Evolutionary conservation across 2,329 filamentous ascomycete genomes (phyloP).

Genomic region (Fusarium incarnatum): DNA sequence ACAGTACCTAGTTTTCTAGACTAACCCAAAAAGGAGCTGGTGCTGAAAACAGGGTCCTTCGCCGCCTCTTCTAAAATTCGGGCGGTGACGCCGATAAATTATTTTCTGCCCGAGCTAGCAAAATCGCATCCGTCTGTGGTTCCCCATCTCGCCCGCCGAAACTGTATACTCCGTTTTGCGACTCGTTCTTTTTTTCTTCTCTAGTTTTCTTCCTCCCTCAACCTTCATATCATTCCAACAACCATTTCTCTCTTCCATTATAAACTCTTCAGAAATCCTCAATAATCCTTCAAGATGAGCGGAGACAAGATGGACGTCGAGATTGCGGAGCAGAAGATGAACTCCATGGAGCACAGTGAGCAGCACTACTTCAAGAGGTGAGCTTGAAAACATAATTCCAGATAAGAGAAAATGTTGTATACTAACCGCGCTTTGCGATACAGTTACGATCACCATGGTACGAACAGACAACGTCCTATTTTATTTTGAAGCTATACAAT

Average conservation of each 20-base stretch:
- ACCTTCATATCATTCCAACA: neutral
- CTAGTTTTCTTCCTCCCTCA: constrained; percentile 11
- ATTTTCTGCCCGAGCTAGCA: constrained; percentile 47
- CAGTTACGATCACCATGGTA: constrained; percentile 99
- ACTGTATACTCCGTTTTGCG: constrained; percentile 34
- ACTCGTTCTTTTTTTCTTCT: constrained; percentile 25
- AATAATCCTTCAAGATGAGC: constrained; percentile 54
- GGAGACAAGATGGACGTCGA: constrained; percentile 69
- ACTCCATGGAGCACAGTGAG: constrained; percentile 89
- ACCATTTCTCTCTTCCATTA: neutral
- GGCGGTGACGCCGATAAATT: constrained; percentile 49
- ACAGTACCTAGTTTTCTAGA: neutral
- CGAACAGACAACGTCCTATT: constrained; percentile 39
- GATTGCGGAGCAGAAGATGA: constrained; percentile 71
- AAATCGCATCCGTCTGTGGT: constrained; percentile 43
- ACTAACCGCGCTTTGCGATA: constrained; percentile 51
- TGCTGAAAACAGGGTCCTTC: constrained; percentile 32
- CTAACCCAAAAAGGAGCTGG: constrained; percentile 31
- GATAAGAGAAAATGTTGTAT: constrained; percentile 24
- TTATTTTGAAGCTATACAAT: constrained; percentile 42
- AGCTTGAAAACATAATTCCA: constrained; percentile 34
- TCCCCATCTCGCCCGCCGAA: constrained; percentile 27
- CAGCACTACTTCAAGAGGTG: constrained; percentile 99
- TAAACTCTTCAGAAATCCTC: constrained; percentile 1
- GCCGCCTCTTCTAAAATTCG: constrained; percentile 34